Base-by-base conservation (phyloP, 768 basidiomycete species). In the Leccinum uliginosum region DNA sequence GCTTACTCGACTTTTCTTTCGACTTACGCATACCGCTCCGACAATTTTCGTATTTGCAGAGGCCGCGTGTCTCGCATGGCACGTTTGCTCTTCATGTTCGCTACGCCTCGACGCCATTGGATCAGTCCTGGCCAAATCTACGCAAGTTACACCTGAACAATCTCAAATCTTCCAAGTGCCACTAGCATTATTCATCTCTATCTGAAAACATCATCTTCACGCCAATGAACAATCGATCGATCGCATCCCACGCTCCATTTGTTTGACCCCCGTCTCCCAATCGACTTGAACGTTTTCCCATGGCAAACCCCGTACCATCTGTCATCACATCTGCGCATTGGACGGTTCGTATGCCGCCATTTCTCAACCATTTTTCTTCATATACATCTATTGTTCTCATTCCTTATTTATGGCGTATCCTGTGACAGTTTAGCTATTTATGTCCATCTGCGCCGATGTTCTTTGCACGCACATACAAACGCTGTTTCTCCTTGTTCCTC, bases 341-440 rank as follows among this genome's bases (percentile, higher is more conserved):
- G 67, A 71, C 70, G 64, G 64, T 68, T 62, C 60, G 53, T 60
- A 58, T 29, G 50, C 67, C 66, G 57, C 68, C 65, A 59, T 60
- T 51, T 49, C 34, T 8, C 59, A 35, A 60, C 11, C 40, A 53
- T 64, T 61, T 51, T 48, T 46, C 49, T 44, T 21, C 44, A 14
- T 24, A 51, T 60, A 56, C 26, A 71, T 62, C 44, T 59, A 55
- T 57, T 24, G 38, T 38, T 63, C 17, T 14, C 27, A 44, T 57
- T 58, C 58, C 52, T 44, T 62, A 69, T 71, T 71, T 71, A 65
- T 58, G 64, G 67, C 67, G 69, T 70, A 71, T 67, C 59, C 67
- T 58, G 63, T 12, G 71, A 56, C 63, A 48, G 38, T 21, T 24
- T 12, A 52, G 49, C 45, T 72, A 71, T 72, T 60, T 72, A 71